phyloP scores from a whole-genome alignment of 139 green algal genomes.

The Deuterostichococcus epilithicus region DNA sequence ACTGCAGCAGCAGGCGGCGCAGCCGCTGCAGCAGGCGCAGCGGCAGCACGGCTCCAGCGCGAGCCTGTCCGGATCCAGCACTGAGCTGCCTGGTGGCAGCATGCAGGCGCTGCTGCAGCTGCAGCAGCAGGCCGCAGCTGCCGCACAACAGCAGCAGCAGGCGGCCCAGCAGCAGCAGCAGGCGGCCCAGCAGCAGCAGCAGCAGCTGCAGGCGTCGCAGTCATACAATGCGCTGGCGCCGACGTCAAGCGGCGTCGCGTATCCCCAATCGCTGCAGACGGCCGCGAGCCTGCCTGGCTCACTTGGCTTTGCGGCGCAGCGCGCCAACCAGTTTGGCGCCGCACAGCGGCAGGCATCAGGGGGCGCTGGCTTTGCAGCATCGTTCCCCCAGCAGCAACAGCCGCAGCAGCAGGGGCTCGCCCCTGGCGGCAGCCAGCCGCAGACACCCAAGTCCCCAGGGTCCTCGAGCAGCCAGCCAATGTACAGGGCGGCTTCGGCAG shows the following conservation, averaged over 20 bases:
- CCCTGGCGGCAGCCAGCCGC: constrained; percentile 1
- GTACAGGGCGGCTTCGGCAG: neutral
- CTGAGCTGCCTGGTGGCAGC: neutral
- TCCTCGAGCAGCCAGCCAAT: neutral
- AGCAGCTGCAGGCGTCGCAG: neutral
- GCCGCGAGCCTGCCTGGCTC: neutral
- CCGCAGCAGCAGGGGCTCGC: neutral
- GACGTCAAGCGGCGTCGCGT: neutral
- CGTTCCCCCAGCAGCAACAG: neutral
- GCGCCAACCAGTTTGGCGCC: too few species aligned
- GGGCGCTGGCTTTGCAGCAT: neutral
- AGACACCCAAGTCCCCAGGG: neutral
- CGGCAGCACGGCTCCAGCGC: neutral
- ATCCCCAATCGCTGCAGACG: neutral
- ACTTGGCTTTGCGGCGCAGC: neutral
- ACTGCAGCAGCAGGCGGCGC: neutral
- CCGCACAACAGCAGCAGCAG: neutral
- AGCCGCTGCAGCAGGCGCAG: neutral
- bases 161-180: neutral
- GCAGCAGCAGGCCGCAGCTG: neutral
- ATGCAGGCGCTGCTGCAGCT: constrained; percentile 1
- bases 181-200: too few species aligned
- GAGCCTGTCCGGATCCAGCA: neutral
- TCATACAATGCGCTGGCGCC: neutral
- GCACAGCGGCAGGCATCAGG: neutral